Percentiles rank a stretch among this genome's conserved stretches.
phyloP scores from a whole-genome alignment of 2,329 filamentous ascomycete genomes.

The Fusarium sp. region DNA sequence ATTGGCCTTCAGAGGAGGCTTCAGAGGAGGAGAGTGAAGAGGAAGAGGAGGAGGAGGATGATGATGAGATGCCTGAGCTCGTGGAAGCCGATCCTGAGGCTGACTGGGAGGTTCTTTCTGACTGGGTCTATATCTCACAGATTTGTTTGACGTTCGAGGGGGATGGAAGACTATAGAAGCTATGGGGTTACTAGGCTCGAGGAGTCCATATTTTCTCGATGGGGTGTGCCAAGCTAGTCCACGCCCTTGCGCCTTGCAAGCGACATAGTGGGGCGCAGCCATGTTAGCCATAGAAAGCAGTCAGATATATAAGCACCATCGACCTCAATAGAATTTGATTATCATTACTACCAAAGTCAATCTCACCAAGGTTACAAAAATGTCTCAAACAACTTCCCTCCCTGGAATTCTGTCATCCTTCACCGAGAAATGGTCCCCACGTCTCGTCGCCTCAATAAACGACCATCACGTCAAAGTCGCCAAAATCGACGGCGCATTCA shows the following conservation, averaged over 20 bases:
- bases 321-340: background rate
- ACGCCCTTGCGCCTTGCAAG: conserved; percentile 22
- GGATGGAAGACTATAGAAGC: background rate
- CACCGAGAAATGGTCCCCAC: conserved; percentile 47
- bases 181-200: background rate
- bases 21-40: background rate
- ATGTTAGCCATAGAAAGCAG: background rate
- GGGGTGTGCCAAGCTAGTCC: background rate
- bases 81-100: background rate
- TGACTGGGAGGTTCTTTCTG: background rate
- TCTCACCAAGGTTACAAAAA: background rate
- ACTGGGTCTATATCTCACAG: background rate
- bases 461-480: conserved; percentile 55
- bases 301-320: background rate
- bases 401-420: conserved; percentile 45
- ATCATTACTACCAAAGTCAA: too few species aligned
- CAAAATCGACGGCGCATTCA: conserved; percentile 53
- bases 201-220: too few species aligned
- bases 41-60: too few species aligned
- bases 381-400: conserved; percentile 40
- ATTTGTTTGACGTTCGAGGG: accelerated
- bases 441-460: conserved; percentile 50
- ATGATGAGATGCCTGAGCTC: background rate
- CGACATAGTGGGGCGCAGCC: conserved; percentile 10
- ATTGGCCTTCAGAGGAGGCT: too few species aligned